Percentiles rank a stretch among this genome's conserved stretches.
phyloP scores from a whole-genome alignment of 176 grass and related monocot genomes.

The Calamus simplicifolius region DNA sequence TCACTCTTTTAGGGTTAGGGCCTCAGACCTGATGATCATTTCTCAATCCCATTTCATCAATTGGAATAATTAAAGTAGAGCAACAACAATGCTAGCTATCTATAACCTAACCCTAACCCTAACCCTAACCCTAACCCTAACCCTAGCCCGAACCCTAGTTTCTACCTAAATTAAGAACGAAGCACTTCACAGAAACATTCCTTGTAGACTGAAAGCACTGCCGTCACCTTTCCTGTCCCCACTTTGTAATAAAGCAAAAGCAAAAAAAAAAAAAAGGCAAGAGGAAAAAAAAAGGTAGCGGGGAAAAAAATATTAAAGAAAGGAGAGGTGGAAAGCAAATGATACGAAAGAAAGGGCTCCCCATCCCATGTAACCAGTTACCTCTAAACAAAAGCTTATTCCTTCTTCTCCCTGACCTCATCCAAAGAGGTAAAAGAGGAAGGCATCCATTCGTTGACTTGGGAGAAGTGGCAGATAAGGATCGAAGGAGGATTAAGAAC shows the following conservation, averaged over 20 bases:
- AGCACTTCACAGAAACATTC: neutral
- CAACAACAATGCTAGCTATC: neutral
- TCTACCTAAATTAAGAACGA: neutral
- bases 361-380: slow-evolving; percentile 6
- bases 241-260: slow-evolving; percentile 25
- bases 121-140: neutral
- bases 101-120: neutral
- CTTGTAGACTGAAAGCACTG: neutral
- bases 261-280: neutral
- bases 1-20: too few relatives aligned
- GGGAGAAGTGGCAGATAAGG: neutral
- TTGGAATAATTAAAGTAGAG: neutral
- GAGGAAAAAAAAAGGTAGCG: neutral
- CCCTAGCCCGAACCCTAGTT: neutral
- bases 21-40: too few relatives aligned
- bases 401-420: neutral
- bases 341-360: neutral
- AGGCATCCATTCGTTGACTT: neutral
- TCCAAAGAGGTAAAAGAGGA: neutral
- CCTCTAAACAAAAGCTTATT: neutral
- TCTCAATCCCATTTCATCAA: too few relatives aligned
- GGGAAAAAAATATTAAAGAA: slow-evolving; percentile 3
- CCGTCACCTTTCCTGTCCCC: slow-evolving; percentile 8
- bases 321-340: slow-evolving; percentile 11
- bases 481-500: neutral